Percentiles rank a stretch among this genome's conserved stretches.
Evolutionary conservation across 345 rosid genomes (phyloP).

Genomic region (Pistacia vera): DNA sequence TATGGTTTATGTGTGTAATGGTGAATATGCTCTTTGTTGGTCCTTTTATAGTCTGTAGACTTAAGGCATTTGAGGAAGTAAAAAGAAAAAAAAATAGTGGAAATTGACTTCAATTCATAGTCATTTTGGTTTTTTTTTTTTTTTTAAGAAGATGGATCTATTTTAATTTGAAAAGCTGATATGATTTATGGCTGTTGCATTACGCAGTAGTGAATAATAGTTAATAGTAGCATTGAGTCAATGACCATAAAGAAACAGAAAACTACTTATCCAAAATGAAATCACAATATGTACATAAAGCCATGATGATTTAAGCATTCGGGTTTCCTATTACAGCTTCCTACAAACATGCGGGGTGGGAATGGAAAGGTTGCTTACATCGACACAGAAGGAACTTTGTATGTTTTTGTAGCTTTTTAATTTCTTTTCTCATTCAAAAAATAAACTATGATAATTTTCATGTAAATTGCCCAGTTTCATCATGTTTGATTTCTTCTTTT

Average conservation of each 20-base stretch:
- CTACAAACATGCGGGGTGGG: constrained; percentile 83
- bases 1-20: not conserved
- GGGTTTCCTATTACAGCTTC: constrained; percentile 55
- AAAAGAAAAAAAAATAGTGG: no score
- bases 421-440: not conserved
- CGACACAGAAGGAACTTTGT: constrained; percentile 94
- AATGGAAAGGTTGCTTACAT: constrained; percentile 94
- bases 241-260: not conserved
- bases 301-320: constrained; percentile 3
- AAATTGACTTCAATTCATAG: no score
- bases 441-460: not conserved
- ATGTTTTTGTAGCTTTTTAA: constrained; percentile 27
- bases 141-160: constrained; percentile 3
- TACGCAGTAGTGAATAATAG: no score
- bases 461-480: not conserved
- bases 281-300: not conserved
- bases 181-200: not conserved
- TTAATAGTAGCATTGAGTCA: not conserved
- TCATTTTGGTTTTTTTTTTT: not conserved
- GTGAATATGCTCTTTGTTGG: not conserved
- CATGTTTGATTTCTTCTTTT: constrained; percentile 29
- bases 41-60: not conserved
- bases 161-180: not conserved
- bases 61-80: not conserved
- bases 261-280: not conserved